Evolutionary conservation across 73 alveolate genomes (phyloP), one percentile per base, ranked within the genome.

Genomic region (Effrenium voratum): DNA sequence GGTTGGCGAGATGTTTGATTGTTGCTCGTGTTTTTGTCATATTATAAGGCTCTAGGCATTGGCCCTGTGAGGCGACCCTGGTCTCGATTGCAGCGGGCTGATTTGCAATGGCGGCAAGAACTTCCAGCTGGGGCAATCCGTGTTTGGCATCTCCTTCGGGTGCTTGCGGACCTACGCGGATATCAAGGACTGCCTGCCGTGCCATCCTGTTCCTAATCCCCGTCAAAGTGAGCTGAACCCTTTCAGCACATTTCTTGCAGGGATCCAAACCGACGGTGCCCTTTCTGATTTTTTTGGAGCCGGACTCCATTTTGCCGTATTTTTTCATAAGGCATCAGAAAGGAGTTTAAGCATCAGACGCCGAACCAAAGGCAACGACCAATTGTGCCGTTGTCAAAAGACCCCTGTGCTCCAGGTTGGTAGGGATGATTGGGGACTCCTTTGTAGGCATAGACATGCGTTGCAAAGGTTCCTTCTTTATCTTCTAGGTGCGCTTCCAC

Each of bases 81-180:
- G 98, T 8, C 92, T 76, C 32, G 98, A 93, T 72, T 93, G 91
- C 50, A 49, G 83, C 55, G 98, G 98, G 34, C 38, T 55, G 8
- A 41, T 76, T 2, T 70, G 15, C 3, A 50, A 30, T 40, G 75
- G 13, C 52, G 77, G 2, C 72, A 26, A 1, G 81, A 50, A 34
- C 24, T 41, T 32, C 46, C 10, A 22, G 43, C 60, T 91, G 92
- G 98, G 91, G 1, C 72, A 52, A 26, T 40, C n/a, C 32, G 95
- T 93, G 52, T 93, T 72, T 38, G 98, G 98, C 55, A 77, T 93
- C 83, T 50, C 98, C 34, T 77, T 77, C 43, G 98, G 98, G 40
- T 93, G 98, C 43, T 41, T 93, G 16, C 90, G 90, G n/a, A 93
- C 73, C 92, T 93, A 40, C 44, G 98, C 93, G n/a, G 34, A 66